A percentile compares a stretch with the other conserved stretches of the same genome.
Conservation (phyloP, 768 basidiomycete species). For the Tricholoma bakamatsutake region DNA sequence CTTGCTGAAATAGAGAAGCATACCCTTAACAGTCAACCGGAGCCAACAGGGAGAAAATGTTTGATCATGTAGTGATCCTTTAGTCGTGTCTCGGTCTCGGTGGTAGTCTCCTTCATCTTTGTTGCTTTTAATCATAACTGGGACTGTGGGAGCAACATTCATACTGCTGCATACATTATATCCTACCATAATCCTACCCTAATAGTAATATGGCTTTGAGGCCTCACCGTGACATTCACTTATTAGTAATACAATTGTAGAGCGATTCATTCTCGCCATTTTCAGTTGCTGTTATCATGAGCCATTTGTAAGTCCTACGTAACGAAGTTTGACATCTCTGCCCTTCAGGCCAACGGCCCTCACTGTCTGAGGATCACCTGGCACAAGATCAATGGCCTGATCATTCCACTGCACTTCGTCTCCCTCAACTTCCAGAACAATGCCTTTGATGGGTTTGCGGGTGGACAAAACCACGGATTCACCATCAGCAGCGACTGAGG, state of each 20-base stretch:
- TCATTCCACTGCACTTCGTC: conserved; percentile 75
- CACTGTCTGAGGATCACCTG: conserved; percentile 74
- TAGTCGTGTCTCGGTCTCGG: neutral
- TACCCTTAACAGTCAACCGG: conserved; percentile 38
- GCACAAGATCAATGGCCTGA: conserved; percentile 87
- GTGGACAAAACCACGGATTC: conserved; percentile 53
- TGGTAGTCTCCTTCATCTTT: neutral
- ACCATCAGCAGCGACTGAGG: conserved; percentile 44
- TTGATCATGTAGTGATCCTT: conserved; percentile 43
- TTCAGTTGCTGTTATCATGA: conserved; percentile 13
- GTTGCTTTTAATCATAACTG: neutral
- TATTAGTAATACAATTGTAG: neutral
- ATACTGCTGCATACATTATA: neutral
- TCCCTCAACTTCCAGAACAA: conserved; percentile 77
- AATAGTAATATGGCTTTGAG: neutral
- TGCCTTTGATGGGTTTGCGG: conserved; percentile 76
- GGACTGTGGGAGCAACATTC: neutral
- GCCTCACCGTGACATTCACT: neutral
- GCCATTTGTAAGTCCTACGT: conserved; percentile 59
- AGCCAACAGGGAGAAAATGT: conserved; percentile 41
- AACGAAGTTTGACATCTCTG: conserved; percentile 58
- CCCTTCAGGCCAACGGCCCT: conserved; percentile 60
- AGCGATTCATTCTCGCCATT: neutral
- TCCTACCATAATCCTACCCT: neutral
- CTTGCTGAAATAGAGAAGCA: conserved; percentile 75